Conservation (phyloP, 306 rosid species). For the Cucurbita maxima region DNA sequence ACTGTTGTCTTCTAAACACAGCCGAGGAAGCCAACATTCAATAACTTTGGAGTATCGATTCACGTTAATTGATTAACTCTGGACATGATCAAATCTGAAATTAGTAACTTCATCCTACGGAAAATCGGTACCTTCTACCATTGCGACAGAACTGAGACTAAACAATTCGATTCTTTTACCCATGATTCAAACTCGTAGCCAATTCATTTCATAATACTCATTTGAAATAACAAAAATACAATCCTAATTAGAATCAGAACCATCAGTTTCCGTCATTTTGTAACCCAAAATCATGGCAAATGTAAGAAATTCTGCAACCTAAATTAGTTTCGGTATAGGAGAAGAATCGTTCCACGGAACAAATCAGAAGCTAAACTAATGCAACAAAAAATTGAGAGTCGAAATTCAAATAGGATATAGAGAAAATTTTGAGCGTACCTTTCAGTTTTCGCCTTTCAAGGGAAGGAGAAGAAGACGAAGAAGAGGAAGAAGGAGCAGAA, state of each 20-base stretch:
- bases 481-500: background rate
- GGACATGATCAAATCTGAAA: background rate
- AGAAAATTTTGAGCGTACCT: background rate
- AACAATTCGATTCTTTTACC: background rate
- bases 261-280: background rate
- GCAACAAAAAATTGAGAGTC: background rate
- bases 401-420: background rate
- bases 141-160: background rate
- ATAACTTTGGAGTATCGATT: conserved; percentile 1
- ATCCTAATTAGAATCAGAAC: background rate
- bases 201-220: background rate
- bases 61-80: background rate
- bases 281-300: background rate
- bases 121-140: background rate
- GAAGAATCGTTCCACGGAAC: background rate
- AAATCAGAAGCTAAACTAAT: background rate
- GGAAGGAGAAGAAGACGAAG: background rate
- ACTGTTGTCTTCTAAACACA: conserved; percentile 57
- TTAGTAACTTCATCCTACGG: background rate
- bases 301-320: background rate
- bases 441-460: background rate
- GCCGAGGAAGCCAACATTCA: conserved; percentile 44
- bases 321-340: background rate
- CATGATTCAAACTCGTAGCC: background rate
- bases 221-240: background rate